A percentile compares a stretch with the other conserved stretches of the same genome.
These are phyloP conservation scores for Chlorella sp. DNA, from an alignment of 139 green algal species.

Conservation along the genomic window DNA sequence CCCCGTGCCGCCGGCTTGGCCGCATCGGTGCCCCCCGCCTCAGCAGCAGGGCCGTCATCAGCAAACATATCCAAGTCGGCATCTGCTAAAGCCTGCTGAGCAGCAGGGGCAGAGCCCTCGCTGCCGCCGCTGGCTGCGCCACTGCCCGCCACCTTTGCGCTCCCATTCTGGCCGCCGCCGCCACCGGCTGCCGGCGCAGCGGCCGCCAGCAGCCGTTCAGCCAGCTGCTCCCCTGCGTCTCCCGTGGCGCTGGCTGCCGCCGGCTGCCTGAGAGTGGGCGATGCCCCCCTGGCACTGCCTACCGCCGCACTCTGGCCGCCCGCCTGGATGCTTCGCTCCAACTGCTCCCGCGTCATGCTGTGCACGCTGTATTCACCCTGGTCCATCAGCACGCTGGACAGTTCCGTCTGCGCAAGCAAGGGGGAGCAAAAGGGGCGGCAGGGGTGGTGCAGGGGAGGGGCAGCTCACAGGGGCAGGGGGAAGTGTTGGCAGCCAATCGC, in stretches of 20 bases:
- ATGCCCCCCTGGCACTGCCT: background rate
- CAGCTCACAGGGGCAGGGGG: too few relatives aligned
- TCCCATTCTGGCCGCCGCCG: background rate
- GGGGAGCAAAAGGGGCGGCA: too few relatives aligned
- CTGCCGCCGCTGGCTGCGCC: background rate
- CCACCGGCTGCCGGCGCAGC: background rate
- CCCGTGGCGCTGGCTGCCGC: background rate
- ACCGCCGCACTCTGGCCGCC: background rate
- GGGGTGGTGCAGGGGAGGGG: too few relatives aligned
- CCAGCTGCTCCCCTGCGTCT: slow-evolving; percentile 12
- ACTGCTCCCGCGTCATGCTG: slow-evolving; percentile 33
- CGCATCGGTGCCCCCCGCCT: too few relatives aligned
- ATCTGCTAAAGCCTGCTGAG: slow-evolving; percentile 17
- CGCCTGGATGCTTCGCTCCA: slow-evolving; percentile 4
- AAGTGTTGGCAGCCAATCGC: too few relatives aligned
- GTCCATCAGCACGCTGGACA: slow-evolving; percentile 51
- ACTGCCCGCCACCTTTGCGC: too few relatives aligned
- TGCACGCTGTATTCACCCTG: slow-evolving; percentile 55
- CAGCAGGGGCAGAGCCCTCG: background rate
- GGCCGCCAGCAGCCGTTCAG: slow-evolving; percentile 11
- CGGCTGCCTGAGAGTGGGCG: background rate
- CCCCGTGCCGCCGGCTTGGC: background rate
- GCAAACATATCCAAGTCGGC: slow-evolving; percentile 55
- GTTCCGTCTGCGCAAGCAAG: slow-evolving; percentile 52
- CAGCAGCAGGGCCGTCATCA: background rate